A percentile compares a stretch with the other conserved stretches of the same genome.
Conservation (phyloP, 495 filamentous ascomycete species). For the Penicillium soppii region DNA sequence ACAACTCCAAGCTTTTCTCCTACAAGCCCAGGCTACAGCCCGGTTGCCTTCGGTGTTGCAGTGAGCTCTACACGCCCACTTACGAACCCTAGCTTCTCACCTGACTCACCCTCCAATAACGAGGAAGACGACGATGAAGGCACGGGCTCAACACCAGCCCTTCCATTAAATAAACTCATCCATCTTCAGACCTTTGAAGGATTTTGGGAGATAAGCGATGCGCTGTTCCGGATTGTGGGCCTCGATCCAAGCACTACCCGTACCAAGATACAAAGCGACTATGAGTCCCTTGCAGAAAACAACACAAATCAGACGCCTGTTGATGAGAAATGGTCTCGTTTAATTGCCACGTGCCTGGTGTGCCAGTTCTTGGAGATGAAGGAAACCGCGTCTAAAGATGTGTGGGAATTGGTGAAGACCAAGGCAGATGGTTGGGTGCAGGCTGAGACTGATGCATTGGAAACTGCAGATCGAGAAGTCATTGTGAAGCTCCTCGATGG, state of each 20-base stretch:
- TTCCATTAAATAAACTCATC: background rate
- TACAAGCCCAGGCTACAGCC: background rate
- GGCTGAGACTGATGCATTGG: too few species aligned
- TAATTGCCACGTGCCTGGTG: background rate
- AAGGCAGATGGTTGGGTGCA: slow-evolving; percentile 2
- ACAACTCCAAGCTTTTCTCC: background rate
- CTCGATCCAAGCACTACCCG: background rate
- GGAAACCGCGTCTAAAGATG: background rate
- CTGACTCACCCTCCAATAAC: slow-evolving; percentile 1
- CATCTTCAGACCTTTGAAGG: background rate
- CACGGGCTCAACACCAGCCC: background rate
- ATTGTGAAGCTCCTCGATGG: background rate
- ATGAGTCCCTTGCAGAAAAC: background rate
- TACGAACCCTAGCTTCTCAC: too few species aligned
- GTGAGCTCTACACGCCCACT: too few species aligned
- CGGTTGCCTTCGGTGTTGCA: too few species aligned
- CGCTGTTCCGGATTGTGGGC: background rate
- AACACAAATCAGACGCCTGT: background rate
- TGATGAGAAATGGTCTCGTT: background rate
- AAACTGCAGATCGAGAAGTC: background rate
- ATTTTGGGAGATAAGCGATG: slow-evolving; percentile 6
- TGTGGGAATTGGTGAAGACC: slow-evolving; percentile 1
- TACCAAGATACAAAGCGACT: background rate
- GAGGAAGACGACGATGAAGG: background rate
- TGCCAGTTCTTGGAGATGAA: background rate